phyloP scores from a whole-genome alignment of 2,329 filamentous ascomycete genomes.

The Penicillium sp. region DNA sequence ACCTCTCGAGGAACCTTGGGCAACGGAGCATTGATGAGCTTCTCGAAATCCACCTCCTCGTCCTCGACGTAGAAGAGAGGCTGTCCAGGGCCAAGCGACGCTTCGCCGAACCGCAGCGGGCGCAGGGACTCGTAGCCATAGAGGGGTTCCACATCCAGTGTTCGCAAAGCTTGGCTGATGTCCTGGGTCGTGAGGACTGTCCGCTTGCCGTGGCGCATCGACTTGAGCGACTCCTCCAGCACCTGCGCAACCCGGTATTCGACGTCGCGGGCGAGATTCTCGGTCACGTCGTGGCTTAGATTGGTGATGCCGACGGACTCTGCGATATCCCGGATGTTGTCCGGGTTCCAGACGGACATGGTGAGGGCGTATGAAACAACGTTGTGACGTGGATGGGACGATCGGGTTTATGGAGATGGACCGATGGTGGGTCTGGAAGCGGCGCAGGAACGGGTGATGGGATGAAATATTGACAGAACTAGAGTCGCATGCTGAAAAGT shows the following conservation, averaged over 20 bases:
- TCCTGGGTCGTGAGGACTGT: slow-evolving; percentile 87
- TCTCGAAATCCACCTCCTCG: slow-evolving; percentile 98
- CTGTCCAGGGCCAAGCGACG: slow-evolving; percentile 86
- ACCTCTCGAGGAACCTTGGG: slow-evolving; percentile 93
- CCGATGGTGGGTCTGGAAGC: not conserved
- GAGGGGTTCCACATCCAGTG: slow-evolving; percentile 87
- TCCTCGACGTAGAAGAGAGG: slow-evolving; percentile 96
- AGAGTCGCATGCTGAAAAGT: slow-evolving; percentile 13
- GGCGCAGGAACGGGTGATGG: not conserved
- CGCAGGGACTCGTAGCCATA: slow-evolving; percentile 94
- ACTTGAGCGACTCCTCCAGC: slow-evolving; percentile 87
- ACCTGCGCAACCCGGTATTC: slow-evolving; percentile 94
- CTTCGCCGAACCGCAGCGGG: slow-evolving; percentile 86
- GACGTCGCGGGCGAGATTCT: slow-evolving; percentile 84
- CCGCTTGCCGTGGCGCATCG: slow-evolving; percentile 87
- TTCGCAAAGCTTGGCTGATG: slow-evolving; percentile 75
- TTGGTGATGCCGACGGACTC: slow-evolving; percentile 86
- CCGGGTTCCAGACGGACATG: slow-evolving; percentile 83
- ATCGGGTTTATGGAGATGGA: slow-evolving; percentile 3
- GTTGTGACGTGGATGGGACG: not conserved
- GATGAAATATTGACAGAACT: not conserved
- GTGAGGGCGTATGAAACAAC: slow-evolving; percentile 4
- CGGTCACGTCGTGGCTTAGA: slow-evolving; percentile 78
- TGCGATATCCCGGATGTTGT: slow-evolving; percentile 92
- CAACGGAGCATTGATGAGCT: slow-evolving; percentile 91